Evolutionary conservation across 106 monocot species (phyloP).

Genomic region (Dendrobium officinale): DNA sequence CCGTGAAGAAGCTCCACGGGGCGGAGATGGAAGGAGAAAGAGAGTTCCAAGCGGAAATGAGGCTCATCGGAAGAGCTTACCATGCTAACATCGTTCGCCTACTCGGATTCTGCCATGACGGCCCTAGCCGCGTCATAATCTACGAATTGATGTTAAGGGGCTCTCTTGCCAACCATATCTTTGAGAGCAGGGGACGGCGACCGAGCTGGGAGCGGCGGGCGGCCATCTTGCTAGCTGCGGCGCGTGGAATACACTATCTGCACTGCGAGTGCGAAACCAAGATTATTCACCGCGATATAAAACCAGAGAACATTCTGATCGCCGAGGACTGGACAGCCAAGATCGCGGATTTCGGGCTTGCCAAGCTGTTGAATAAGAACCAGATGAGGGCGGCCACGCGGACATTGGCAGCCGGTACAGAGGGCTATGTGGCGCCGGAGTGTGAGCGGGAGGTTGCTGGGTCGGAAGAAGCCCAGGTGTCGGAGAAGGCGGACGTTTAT

Average conservation of each 20-base stretch:
- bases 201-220: not conserved
- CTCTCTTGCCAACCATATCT: not conserved
- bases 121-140: not conserved
- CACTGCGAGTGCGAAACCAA: not conserved
- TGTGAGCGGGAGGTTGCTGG: constrained; percentile 11
- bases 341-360: constrained; percentile 47
- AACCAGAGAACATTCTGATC: constrained; percentile 8
- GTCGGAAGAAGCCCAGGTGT: not conserved
- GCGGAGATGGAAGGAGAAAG: not conserved
- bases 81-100: not conserved
- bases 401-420: constrained; percentile 4
- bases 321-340: constrained; percentile 13
- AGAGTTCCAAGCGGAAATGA: constrained; percentile 1
- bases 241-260: not conserved
- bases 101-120: constrained; percentile 6
- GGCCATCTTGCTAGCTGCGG: not conserved
- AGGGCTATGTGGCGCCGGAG: constrained; percentile 36
- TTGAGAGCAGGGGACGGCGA: not conserved
- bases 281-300: constrained; percentile 6
- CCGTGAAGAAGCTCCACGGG: constrained; percentile 1
- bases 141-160: not conserved
- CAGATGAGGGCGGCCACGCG: constrained; percentile 4
- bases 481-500: constrained; percentile 39
- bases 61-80: constrained; percentile 1
- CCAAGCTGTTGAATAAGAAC: constrained; percentile 17